Base-by-base conservation (phyloP, 306 rosid genomes). In the Arachis stenosperma region DNA sequence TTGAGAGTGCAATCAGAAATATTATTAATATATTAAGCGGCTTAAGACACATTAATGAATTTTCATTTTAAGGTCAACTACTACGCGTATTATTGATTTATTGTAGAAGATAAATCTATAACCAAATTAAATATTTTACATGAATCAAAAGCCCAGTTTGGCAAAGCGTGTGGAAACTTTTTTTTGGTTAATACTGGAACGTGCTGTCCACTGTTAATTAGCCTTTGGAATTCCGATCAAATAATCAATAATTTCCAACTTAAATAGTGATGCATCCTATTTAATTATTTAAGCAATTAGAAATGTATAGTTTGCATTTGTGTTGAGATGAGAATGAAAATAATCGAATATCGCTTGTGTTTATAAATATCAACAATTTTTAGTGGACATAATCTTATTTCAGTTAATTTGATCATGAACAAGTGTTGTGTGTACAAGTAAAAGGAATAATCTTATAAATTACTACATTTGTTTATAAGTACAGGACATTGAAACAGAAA, bases 151-250 rank as follows among this genome's bases (percentile, higher is more conserved):
- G 6, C 54, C 5, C 17, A 48, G 54, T 14, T 12, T 46, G 13
- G 12, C 5, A 71, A 71, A 62, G 15, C 78, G 78, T 30, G 77
- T 73, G 47, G 62, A 52, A 61, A 73, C 61, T 65, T 6, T 40
- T 15, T 8, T 40, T 9, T 11, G 29, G 27, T 62, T 8, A 43
- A 55, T 15, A 68, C 29, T 17, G 14, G 44, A 52, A 65, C 69
- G 74, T 78, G 82, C 69, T 2, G 14, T 65, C 78, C 82, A 78
- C 54, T 78, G 71, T 59, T 61, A 44, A 33, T 33, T 2, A 12
- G 8, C 64, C 15, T 4, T 17, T n/a, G 39, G 5, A 9, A 50
- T 39, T 58, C 58, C 30, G 14, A 52, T 41, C 37, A 33, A 33
- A 33, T 33, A 33, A 33, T 33, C 44, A 14, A 52, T 12, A 22